These are phyloP conservation scores for Quercus parvula DNA, from an alignment of 306 rosid genomes.

Conservation along the genomic window DNA sequence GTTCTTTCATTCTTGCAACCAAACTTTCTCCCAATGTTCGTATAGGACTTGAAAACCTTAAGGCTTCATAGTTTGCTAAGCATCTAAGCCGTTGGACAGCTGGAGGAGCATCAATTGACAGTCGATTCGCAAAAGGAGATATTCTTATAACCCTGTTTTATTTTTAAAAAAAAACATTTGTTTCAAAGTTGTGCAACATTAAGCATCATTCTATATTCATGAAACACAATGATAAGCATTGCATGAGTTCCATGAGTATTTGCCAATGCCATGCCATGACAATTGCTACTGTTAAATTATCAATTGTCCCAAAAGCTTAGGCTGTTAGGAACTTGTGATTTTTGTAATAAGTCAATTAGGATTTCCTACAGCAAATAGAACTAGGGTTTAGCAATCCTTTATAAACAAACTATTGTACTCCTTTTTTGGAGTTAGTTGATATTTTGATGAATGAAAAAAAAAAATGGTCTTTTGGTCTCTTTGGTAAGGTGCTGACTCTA, in stretches of 20 bases:
- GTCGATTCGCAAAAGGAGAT: slow-evolving; percentile 95
- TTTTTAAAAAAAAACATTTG: background rate
- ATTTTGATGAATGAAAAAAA: too few species aligned
- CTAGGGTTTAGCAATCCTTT: too few species aligned
- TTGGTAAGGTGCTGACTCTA: too few species aligned
- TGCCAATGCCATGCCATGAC: background rate
- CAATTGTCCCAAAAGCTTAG: too few species aligned
- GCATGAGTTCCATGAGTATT: background rate
- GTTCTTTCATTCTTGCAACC: slow-evolving; percentile 85
- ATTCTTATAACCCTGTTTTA: slow-evolving; percentile 81
- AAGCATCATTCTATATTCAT: background rate
- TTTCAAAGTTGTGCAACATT: background rate
- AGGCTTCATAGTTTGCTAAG: slow-evolving; percentile 86
- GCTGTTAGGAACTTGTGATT: too few species aligned
- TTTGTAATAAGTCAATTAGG: too few species aligned
- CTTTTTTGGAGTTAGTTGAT: too few species aligned
- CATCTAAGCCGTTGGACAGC: slow-evolving; percentile 89
- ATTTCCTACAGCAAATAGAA: too few species aligned
- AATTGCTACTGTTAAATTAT: background rate
- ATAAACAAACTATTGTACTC: too few species aligned
- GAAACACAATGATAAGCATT: background rate
- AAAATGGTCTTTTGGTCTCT: too few species aligned
- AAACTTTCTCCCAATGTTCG: slow-evolving; percentile 66
- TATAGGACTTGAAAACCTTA: slow-evolving; percentile 73
- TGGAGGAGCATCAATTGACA: slow-evolving; percentile 93